Percentiles rank a stretch among this genome's conserved stretches.
Conservation (phyloP, 768 basidiomycete genomes). For the Lentinula raphanica region DNA sequence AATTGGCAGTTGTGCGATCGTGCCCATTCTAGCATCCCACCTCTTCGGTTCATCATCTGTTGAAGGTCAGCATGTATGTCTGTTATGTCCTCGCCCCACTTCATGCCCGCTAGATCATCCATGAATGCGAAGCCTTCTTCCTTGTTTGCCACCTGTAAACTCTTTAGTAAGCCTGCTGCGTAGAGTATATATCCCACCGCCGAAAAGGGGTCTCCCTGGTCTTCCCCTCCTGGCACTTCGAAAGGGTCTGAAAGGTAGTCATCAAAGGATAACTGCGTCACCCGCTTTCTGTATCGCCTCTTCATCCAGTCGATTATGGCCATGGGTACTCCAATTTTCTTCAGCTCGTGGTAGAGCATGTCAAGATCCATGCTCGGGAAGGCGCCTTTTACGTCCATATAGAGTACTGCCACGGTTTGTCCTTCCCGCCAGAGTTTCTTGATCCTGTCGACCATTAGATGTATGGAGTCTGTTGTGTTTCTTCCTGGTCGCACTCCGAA, state of each 20-base stretch:
- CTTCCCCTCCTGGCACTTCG: constrained; percentile 14
- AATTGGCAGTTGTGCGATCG: background rate
- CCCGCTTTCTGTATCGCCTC: background rate
- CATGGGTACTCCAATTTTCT: constrained; percentile 16
- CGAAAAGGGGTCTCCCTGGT: constrained; percentile 23
- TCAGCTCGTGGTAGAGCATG: constrained; percentile 18
- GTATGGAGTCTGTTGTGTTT: constrained; percentile 24
- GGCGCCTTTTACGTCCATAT: constrained; percentile 24
- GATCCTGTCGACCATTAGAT: constrained; percentile 16
- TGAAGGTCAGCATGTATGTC: constrained; percentile 3
- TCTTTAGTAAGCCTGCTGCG: constrained; percentile 6
- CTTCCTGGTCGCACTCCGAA: constrained; percentile 26
- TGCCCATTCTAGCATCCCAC: background rate
- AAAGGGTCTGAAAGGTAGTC: constrained; percentile 18
- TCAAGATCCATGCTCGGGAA: constrained; percentile 20
- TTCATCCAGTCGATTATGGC: constrained; percentile 1
- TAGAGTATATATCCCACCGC: constrained; percentile 21
- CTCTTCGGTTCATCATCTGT: constrained; percentile 12
- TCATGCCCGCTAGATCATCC: constrained; percentile 13
- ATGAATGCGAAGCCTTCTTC: constrained; percentile 12
- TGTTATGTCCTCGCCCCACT: constrained; percentile 5
- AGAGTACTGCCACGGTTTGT: constrained; percentile 20
- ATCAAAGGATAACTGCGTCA: constrained; percentile 20
- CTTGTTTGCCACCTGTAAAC: constrained; percentile 13
- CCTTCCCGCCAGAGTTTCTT: constrained; percentile 18